Evolutionary conservation across 176 grass and related monocot species (phyloP).

Genomic region (Triticum timopheevii): DNA sequence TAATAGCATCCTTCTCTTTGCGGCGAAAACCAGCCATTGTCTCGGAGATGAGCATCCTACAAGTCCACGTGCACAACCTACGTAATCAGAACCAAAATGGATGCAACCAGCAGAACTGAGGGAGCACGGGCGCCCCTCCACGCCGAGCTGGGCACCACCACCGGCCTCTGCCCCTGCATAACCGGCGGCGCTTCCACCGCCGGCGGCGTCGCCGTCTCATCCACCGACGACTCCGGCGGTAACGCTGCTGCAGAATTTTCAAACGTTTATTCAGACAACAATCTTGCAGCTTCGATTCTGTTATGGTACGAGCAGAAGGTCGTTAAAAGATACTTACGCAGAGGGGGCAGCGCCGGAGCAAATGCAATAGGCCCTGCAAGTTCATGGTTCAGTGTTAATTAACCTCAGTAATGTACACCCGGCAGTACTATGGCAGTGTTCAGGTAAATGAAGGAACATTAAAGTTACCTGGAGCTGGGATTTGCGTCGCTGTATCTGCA

Average conservation of each 20-base stretch:
- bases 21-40: not conserved
- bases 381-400: not conserved
- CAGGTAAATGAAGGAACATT: not conserved
- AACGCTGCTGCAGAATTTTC: conserved; percentile 29
- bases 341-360: conserved; percentile 65
- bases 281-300: not conserved
- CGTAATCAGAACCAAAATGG: conserved; percentile 28
- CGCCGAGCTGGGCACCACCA: conserved; percentile 53
- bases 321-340: conserved; percentile 43
- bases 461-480: conserved; percentile 46
- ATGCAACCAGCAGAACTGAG: conserved; percentile 7
- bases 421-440: not conserved
- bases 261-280: not conserved
- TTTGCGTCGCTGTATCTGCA: conserved; percentile 40
- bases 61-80: not conserved
- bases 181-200: conserved; percentile 32
- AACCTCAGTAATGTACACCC: not conserved
- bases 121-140: conserved; percentile 17
- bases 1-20: not conserved
- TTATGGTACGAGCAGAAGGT: not conserved
- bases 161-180: conserved; percentile 42
- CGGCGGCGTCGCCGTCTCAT: conserved; percentile 24
- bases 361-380: conserved; percentile 56
- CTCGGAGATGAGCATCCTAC: not conserved
- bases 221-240: conserved; percentile 41